Evolutionary conservation across 345 rosid genomes (phyloP).

Genomic region (Citrus unshiu): DNA sequence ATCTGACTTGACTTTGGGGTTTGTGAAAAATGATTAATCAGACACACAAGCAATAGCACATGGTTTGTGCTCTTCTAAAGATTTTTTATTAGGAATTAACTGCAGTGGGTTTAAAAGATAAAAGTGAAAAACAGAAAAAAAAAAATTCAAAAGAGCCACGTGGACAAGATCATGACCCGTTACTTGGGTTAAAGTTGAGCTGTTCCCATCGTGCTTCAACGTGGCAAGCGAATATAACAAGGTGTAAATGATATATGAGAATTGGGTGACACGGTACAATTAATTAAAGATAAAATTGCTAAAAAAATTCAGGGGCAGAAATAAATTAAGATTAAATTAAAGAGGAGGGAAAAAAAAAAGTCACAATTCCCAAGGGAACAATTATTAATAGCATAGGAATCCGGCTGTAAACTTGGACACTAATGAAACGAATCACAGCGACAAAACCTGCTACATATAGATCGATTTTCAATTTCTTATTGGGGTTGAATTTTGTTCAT

Average conservation of each 20-base stretch:
- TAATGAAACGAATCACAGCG: slow-evolving; percentile 28
- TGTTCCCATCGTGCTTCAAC: slow-evolving; percentile 66
- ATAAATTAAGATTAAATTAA: background rate
- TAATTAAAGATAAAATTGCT: slow-evolving; percentile 4
- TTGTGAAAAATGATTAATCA: background rate
- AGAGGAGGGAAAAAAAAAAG: background rate
- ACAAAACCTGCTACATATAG: slow-evolving; percentile 40
- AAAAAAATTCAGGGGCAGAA: background rate
- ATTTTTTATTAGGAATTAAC: background rate
- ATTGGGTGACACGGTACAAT: slow-evolving; percentile 17
- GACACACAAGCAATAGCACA: background rate
- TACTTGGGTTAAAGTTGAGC: slow-evolving; percentile 33
- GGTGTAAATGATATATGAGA: slow-evolving; percentile 25
- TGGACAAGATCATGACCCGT: slow-evolving; percentile 51
- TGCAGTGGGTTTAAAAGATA: background rate
- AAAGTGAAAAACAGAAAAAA: background rate
- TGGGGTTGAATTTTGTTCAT: slow-evolving; percentile 10
- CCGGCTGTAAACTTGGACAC: slow-evolving; percentile 52
- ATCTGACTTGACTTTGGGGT: background rate
- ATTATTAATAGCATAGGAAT: slow-evolving; percentile 34
- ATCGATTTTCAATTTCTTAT: slow-evolving; percentile 24
- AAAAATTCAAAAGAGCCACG: slow-evolving; percentile 17
- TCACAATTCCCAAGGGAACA: slow-evolving; percentile 31
- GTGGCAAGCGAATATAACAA: slow-evolving; percentile 46
- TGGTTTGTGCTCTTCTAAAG: background rate